Conservation (phyloP, 192 early-diverging fungal species). For the Coemansia sp. region DNA sequence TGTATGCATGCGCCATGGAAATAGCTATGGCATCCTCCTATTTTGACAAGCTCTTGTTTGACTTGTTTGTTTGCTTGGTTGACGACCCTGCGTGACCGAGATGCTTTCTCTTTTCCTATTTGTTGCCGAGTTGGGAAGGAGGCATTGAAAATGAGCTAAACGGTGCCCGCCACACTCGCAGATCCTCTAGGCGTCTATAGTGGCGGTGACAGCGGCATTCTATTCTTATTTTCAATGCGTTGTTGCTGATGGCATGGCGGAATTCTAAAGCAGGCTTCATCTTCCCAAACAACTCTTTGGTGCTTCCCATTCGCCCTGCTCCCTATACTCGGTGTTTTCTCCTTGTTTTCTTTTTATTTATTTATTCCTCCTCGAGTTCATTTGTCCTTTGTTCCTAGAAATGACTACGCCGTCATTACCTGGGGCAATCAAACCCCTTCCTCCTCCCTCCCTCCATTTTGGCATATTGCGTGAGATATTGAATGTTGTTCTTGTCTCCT, state of each 20-base stretch:
- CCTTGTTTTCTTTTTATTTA: neutral
- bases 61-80: conserved; percentile 9
- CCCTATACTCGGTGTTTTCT: neutral
- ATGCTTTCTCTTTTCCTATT: neutral
- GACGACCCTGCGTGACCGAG: conserved; percentile 5
- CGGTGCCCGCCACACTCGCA: conserved; percentile 8
- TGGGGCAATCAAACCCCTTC: neutral
- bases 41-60: conserved; percentile 5
- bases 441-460: neutral
- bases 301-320: neutral
- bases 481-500: neutral
- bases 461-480: neutral
- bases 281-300: neutral
- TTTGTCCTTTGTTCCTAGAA: neutral
- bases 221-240: conserved; percentile 1
- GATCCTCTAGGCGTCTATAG: conserved; percentile 7
- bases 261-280: conserved; percentile 1
- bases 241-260: neutral
- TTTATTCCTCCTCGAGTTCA: neutral
- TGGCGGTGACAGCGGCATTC: neutral
- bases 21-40: neutral
- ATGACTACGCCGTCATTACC: neutral
- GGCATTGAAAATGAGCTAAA: conserved; percentile 13
- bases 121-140: conserved; percentile 7
- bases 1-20: conserved; percentile 8